phyloP scores from a whole-genome alignment of 164 flowering plant species.

The Euptelea pleiosperma region DNA sequence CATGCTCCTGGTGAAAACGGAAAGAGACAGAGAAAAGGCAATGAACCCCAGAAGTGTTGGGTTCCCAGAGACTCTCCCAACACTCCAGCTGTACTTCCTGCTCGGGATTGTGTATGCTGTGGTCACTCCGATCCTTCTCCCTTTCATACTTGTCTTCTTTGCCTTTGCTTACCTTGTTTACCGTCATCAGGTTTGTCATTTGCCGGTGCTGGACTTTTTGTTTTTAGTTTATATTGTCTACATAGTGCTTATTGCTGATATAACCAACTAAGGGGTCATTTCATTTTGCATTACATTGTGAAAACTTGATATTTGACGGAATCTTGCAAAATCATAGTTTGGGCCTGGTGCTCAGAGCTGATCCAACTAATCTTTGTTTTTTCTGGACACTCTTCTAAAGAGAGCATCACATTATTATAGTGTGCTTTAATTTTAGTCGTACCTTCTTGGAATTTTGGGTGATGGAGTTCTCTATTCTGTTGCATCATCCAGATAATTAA shows the following conservation, averaged over 20 bases:
- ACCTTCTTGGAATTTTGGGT: not conserved
- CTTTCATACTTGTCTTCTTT: slow-evolving; percentile 88
- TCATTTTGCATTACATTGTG: too few relatives aligned
- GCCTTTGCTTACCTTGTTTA: slow-evolving; percentile 87
- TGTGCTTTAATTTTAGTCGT: too few relatives aligned
- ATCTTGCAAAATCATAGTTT: too few relatives aligned
- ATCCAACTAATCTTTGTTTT: too few relatives aligned
- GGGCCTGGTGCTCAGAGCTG: too few relatives aligned
- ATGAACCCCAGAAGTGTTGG: slow-evolving; percentile 86
- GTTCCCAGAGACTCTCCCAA: slow-evolving; percentile 67
- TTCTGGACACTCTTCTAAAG: too few relatives aligned
- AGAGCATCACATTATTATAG: too few relatives aligned
- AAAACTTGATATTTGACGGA: too few relatives aligned
- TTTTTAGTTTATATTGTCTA: slow-evolving; percentile 2
- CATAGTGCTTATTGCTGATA: too few relatives aligned
- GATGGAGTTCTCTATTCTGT: not conserved
- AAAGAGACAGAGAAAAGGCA: slow-evolving; percentile 79
- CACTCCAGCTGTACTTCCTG: slow-evolving; percentile 89
- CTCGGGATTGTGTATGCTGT: slow-evolving; percentile 86
- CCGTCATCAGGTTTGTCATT: slow-evolving; percentile 84
- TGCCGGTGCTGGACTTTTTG: not conserved
- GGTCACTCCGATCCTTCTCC: slow-evolving; percentile 93
- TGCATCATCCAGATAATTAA: slow-evolving; percentile 65
- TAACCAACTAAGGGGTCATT: too few relatives aligned
- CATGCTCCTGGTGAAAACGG: slow-evolving; percentile 89